A percentile compares a stretch with the other conserved stretches of the same genome.
These are phyloP conservation scores for Leccinum disarticulatum DNA, from an alignment of 768 basidiomycete genomes.

Conservation along the genomic window DNA sequence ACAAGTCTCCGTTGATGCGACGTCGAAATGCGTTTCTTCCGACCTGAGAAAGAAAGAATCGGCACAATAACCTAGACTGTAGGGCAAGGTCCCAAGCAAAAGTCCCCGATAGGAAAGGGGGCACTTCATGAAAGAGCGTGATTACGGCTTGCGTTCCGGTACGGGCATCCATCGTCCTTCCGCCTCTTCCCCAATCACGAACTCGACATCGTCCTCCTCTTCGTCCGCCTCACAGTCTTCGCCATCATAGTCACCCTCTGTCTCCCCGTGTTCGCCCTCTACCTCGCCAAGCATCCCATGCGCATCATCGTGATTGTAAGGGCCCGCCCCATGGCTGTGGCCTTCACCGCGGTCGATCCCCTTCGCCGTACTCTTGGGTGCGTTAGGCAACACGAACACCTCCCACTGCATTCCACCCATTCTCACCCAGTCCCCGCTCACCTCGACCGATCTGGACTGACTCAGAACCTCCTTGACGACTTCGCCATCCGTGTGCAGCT, in stretches of 20 bases:
- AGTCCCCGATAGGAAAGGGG: background rate
- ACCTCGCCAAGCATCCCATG: slow-evolving; percentile 8
- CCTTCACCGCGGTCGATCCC: background rate
- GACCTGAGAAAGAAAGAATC: slow-evolving; percentile 7
- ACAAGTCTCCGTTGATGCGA: slow-evolving; percentile 10
- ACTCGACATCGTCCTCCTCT: slow-evolving; percentile 76
- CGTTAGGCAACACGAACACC: slow-evolving; percentile 58
- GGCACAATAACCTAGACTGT: slow-evolving; percentile 10
- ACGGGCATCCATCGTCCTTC: slow-evolving; percentile 37
- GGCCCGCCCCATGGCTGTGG: background rate
- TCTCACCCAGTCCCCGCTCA: slow-evolving; percentile 66
- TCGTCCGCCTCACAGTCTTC: slow-evolving; percentile 46
- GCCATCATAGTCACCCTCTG: slow-evolving; percentile 31
- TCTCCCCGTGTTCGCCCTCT: slow-evolving; percentile 24
- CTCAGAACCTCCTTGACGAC: slow-evolving; percentile 70
- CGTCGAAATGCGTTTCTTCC: slow-evolving; percentile 19
- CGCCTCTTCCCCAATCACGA: slow-evolving; percentile 58
- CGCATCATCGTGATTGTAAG: background rate
- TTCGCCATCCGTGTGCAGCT: slow-evolving; percentile 56
- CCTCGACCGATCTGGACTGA: slow-evolving; percentile 69
- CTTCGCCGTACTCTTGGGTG: slow-evolving; percentile 43
- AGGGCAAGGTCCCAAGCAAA: slow-evolving; percentile 3
- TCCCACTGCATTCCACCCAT: slow-evolving; percentile 62
- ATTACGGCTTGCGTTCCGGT: slow-evolving; percentile 31
- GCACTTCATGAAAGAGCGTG: background rate